phyloP scores from a whole-genome alignment of 2,329 filamentous ascomycete species.

The Aspergillus aculeatinus region DNA sequence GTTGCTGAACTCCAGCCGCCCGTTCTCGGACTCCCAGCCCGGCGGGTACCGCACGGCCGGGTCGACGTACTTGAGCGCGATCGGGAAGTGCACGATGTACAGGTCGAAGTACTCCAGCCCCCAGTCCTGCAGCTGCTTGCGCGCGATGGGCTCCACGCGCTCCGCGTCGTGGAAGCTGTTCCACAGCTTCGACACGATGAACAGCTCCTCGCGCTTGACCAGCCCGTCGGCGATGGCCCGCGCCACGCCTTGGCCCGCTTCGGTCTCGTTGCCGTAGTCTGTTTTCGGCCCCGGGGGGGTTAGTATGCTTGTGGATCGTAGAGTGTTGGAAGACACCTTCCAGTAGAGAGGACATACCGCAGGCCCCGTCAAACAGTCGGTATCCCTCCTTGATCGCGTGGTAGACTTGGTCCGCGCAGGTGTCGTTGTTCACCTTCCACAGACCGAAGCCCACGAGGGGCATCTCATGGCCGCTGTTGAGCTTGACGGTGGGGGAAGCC shows the following conservation, averaged over 20 bases:
- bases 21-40: conserved; percentile 68
- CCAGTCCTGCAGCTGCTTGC: conserved; percentile 78
- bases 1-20: conserved; percentile 62
- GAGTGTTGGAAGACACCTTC: too few species aligned
- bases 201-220: conserved; percentile 81
- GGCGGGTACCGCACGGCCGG: conserved; percentile 76
- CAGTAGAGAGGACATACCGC: conserved; percentile 41
- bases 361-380: conserved; percentile 61
- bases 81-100: conserved; percentile 86
- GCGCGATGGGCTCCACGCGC: conserved; percentile 71
- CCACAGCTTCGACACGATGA: conserved; percentile 92
- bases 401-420: conserved; percentile 74
- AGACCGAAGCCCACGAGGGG: conserved; percentile 53
- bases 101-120: conserved; percentile 87
- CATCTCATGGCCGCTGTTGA: conserved; percentile 38
- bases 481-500: conserved; percentile 18
- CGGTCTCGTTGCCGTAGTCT: conserved; percentile 83
- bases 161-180: conserved; percentile 84
- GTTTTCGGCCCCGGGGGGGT: neutral
- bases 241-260: conserved; percentile 72
- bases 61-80: conserved; percentile 81
- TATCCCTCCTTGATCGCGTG: conserved; percentile 65
- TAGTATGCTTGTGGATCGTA: neutral
- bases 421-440: conserved; percentile 78
- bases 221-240: conserved; percentile 78